Percentiles rank a stretch among this genome's conserved stretches.
Conservation (phyloP, 495 filamentous ascomycete species). For the Xylaria sp. region DNA sequence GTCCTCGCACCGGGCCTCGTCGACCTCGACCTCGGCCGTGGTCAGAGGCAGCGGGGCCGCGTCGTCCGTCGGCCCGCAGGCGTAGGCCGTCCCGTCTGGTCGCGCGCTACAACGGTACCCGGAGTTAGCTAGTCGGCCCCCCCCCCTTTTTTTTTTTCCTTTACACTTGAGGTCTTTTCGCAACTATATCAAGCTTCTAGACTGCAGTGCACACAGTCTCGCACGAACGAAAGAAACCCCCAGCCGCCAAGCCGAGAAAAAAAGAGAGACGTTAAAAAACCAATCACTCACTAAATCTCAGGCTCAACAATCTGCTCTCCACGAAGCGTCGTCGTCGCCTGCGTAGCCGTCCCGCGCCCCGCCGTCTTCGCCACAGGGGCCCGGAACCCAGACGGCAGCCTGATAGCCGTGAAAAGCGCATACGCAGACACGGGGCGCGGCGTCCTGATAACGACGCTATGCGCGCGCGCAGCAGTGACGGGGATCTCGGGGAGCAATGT, state of each 20-base stretch:
- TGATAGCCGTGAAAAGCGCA: conserved; percentile 81
- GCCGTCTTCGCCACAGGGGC: conserved; percentile 42
- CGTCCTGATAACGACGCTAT: conserved; percentile 77
- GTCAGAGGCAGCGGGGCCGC: conserved; percentile 70
- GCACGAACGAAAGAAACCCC: not conserved
- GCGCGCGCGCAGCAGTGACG: conserved; percentile 78
- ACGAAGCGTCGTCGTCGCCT: conserved; percentile 36
- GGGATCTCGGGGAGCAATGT: conserved; percentile 73
- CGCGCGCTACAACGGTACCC: conserved; percentile 56
- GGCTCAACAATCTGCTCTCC: conserved; percentile 66
- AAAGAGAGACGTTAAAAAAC: too few species aligned
- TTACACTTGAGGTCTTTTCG: too few species aligned
- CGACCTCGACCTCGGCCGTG: conserved; percentile 75
- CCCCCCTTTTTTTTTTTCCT: not conserved
- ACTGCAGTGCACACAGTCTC: too few species aligned
- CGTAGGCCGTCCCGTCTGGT: conserved; percentile 84
- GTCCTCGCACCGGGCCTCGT: conserved; percentile 74
- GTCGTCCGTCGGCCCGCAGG: conserved; percentile 75
- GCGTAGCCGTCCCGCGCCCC: conserved; percentile 41
- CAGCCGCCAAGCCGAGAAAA: not conserved
- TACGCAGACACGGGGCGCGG: conserved; percentile 72
- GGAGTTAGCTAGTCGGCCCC: not conserved
- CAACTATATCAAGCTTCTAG: not conserved
- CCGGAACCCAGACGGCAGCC: conserved; percentile 63
- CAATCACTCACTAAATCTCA: conserved; percentile 70